Evolutionary conservation across 1,139 yeast genomes (phyloP), one percentile per base, ranked within the genome.

Genomic region (Pichia norvegensis): DNA sequence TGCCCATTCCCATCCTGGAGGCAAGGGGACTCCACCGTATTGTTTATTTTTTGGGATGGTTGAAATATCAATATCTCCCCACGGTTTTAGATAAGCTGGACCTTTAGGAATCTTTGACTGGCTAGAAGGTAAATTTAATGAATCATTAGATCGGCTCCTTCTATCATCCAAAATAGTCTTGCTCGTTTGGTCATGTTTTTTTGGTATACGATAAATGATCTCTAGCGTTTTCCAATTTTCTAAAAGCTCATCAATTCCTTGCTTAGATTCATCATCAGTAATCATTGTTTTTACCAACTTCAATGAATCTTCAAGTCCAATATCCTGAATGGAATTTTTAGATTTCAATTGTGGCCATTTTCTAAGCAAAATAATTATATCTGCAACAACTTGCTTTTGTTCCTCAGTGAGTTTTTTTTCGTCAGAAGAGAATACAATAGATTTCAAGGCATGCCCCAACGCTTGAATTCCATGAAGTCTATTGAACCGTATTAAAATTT

Each of bases 401-500:
- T 64, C 66, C 17, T 22, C 40, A 21, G 38, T 45, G 4, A 59
- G 27, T 4, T 43, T 53, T 46, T 60, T 53, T 60, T 65, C 59
- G 40, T 61, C 38, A 1, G 47, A 22, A 17, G 22, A 27, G 1
- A 48, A 55, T 37, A 63, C 52, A 38, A 69, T 59, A 16, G 68
- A 70, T 46, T 75, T 70, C 42, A 86, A 62, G 11, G 85, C 65
- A 20, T 79, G 74, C 16, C 85, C 76, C 46, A 90, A 70, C 13
- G 95, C 81, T 57, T 83, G 84, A 64, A 88, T 85, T 8, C 98
- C 98, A 61, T 90, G 98, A 59, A 87, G 72, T 51, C 82, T 73
- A 58, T 87, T 78, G 45, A 88, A 78, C 36, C 76, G 73, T 13
- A 73, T 66, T 46, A 82, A 78, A 27, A 84, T 68, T n/a, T 65